Evolutionary conservation across 345 rosid genomes (phyloP), one percentile per base, ranked within the genome.

Genomic region (Gossypium mustelinum): DNA sequence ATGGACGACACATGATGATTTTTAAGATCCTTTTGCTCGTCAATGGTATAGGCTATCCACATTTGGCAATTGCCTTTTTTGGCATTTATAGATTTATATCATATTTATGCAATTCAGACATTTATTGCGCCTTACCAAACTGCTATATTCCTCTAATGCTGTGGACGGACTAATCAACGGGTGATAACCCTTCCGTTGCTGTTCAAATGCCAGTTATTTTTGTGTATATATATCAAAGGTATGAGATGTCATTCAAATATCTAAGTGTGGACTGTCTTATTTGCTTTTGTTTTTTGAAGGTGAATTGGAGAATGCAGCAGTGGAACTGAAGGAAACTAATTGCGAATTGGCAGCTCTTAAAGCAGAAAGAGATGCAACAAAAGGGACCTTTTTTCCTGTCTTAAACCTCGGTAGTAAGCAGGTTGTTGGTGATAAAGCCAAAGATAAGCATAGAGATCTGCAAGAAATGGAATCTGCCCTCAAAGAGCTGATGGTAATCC

Each of bases 301-400:
- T 81, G 99, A 93, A 72, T 75, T 95, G 75, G 94, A 88, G 83
- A 79, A 76, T 81, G 85, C 84, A n/a, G 79, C 86, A 63, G 79
- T 77, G 34, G 94, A 92, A 79, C 82, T 96, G 83, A 86, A 85
- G 73, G 90, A 89, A 70, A 85, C 86, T 74, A 87, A 93, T 52
- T 81, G 81, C 73, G 83, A 92, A 62, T 76, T 95, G 82, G 89
- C 86, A 72, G 80, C 87, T 75, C 89, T 92, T 72, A 93, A 85
- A 84, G 89, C 92, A 22, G 98, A 91, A 76, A 89, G 85, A 78
- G 98, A 93, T 88, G 92, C 92, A 69, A 86, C 89, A 17, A 86
- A 85, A 75, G 97, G 97, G 81, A 82, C 89, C 16, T 83, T 89
- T 83, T 87, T 90, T 68, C 97, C 97, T 59, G 86, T 90, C 73